Percentiles rank a stretch among this genome's conserved stretches.
These are phyloP conservation scores for Trichophyton mentagrophytes DNA, from an alignment of 2,329 filamentous ascomycete species.

Conservation along the genomic window DNA sequence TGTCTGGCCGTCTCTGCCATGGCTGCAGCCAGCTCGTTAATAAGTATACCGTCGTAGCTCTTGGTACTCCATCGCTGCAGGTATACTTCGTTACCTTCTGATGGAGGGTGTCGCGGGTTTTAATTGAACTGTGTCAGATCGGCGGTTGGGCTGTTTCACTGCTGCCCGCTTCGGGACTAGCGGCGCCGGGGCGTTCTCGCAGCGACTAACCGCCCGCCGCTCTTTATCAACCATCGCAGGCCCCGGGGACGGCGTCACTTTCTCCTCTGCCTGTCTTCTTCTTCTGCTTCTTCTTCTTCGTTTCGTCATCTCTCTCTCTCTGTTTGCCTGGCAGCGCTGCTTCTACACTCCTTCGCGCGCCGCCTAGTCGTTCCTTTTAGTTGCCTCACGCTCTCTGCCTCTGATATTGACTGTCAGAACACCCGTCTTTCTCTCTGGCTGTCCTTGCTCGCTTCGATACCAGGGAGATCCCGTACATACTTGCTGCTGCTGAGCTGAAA, in stretches of 20 bases:
- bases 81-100: no score
- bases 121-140: neutral
- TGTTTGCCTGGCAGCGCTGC: neutral
- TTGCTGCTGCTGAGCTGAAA: neutral
- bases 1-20: no score
- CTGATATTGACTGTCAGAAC: constrained; percentile 6
- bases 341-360: constrained; percentile 4
- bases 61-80: no score
- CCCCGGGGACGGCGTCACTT: no score
- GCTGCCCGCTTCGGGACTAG: neutral
- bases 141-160: neutral
- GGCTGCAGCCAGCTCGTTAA: no score
- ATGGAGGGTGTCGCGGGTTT: neutral
- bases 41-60: no score
- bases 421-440: neutral
- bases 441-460: constrained; percentile 2
- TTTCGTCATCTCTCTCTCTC: neutral
- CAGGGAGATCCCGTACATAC: neutral
- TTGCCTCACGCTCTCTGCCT: neutral
- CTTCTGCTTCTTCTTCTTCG: constrained; percentile 1
- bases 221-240: no score
- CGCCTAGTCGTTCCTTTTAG: constrained; percentile 5
- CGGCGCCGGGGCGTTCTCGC: neutral
- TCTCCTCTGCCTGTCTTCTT: neutral
- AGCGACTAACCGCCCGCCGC: no score